phyloP scores from a whole-genome alignment of 2,329 filamentous ascomycete species.

The Fusarium pseudoanthophilum region DNA sequence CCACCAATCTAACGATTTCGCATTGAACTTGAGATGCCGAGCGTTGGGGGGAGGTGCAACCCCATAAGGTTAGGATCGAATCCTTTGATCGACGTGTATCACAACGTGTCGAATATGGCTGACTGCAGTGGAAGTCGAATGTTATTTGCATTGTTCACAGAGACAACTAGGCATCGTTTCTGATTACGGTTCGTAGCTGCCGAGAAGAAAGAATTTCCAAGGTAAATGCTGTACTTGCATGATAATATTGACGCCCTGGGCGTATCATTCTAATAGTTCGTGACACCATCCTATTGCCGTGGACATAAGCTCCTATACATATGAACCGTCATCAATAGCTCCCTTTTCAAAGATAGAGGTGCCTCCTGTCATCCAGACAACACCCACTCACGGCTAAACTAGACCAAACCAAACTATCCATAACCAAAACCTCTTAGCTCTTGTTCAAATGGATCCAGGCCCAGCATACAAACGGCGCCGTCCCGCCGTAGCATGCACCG shows the following conservation, averaged over 20 bases:
- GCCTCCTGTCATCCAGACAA: not conserved
- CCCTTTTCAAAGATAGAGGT: not conserved
- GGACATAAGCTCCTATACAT: not conserved
- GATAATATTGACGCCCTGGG: not conserved
- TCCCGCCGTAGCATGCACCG: slow-evolving; percentile 5
- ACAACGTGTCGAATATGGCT: not conserved
- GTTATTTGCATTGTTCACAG: not conserved
- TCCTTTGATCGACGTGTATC: not conserved
- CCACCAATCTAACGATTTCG: not conserved
- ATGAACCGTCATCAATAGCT: not conserved
- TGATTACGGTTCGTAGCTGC: not conserved
- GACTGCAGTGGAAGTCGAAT: not conserved
- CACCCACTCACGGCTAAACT: not conserved
- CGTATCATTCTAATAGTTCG: not conserved
- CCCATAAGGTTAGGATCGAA: not conserved
- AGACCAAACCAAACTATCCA: not conserved
- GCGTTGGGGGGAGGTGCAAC: not conserved
- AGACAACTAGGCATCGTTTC: no score
- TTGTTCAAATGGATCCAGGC: not conserved
- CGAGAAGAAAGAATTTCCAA: not conserved
- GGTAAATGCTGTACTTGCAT: not conserved
- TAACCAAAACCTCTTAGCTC: not conserved
- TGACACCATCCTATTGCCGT: not conserved
- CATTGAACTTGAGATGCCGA: not conserved
- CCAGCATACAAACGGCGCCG: slow-evolving; percentile 7